A percentile compares a stretch with the other conserved stretches of the same genome.
These are phyloP conservation scores for Xylariales sp. DNA, from an alignment of 2,329 filamentous ascomycete species.

Conservation along the genomic window DNA sequence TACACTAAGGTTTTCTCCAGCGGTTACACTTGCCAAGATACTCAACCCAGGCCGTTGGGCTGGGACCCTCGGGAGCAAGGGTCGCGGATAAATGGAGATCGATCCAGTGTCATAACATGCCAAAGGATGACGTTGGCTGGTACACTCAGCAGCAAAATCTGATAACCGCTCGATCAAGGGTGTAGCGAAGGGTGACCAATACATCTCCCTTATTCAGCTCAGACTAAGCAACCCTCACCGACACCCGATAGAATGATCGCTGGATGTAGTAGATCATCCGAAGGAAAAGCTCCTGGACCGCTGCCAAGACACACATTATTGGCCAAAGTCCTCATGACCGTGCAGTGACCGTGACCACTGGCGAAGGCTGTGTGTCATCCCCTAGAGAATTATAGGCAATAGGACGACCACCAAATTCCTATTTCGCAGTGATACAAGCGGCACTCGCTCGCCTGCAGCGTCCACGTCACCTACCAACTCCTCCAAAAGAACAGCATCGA, in stretches of 20 bases:
- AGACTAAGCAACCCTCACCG: slow-evolving; percentile 35
- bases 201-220: slow-evolving; percentile 35
- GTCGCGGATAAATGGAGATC: slow-evolving; percentile 41
- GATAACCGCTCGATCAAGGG: slow-evolving; percentile 25
- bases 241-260: slow-evolving; percentile 35
- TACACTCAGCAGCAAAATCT: slow-evolving; percentile 27
- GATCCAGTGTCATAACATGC: slow-evolving; percentile 32
- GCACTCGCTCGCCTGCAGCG: slow-evolving; percentile 32
- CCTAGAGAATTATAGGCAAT: slow-evolving; percentile 13
- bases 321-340: slow-evolving; percentile 17
- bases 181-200: slow-evolving; percentile 20
- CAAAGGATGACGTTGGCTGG: slow-evolving; percentile 32
- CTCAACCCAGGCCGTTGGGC: slow-evolving; percentile 39
- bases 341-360: slow-evolving; percentile 22
- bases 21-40: slow-evolving; percentile 35
- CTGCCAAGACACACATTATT: slow-evolving; percentile 32
- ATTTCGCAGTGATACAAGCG: slow-evolving; percentile 23
- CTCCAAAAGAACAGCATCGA: slow-evolving; percentile 22
- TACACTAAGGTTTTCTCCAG: slow-evolving; percentile 14
- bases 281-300: slow-evolving; percentile 24
- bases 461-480: slow-evolving; percentile 35
- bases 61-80: slow-evolving; percentile 38
- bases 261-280: slow-evolving; percentile 38
- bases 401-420: slow-evolving; percentile 20
- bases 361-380: slow-evolving; percentile 20